Base-by-base conservation (phyloP, 2,329 filamentous ascomycete species). In the Graphiopsis chlorocephala region DNA sequence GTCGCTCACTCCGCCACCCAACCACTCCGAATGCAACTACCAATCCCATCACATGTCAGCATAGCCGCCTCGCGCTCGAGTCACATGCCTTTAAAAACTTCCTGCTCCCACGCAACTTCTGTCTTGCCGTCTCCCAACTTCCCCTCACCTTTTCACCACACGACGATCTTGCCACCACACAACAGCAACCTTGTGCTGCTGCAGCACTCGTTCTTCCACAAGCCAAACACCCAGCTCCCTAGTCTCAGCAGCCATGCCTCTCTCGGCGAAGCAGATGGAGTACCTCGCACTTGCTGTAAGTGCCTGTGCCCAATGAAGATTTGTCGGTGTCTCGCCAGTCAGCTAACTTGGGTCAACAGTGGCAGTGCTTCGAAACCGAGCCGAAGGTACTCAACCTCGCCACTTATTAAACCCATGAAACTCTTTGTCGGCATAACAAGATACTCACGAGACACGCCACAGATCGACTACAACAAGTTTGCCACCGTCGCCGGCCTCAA, bases 381-480 rank as follows among this genome's bases (percentile, higher is more conserved):
- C 73, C 72, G 15, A 74, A 72, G 66, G 72, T 74, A 64, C 35
- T 6, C 15, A n/a, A n/a, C 6, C 5, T 42, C 35, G 10, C 17
- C 35, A 31, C 56, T 28, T n/a, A 38, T 7, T 53, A 26, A 4
- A 45, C 28, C 31, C 10, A 42, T 53, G 7, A n/a, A 31, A 17
- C 42, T 53, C 29, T 38, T 35, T 23, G 12, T 15, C 55, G 23
- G 2, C 23, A n/a, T 17, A 17, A 7, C 47, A 42, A 26, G 1
- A n/a, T 4, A 3, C 58, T 28, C 23, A 47, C 25, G 12, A 52
- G 29, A 12, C 57, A 29, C 11, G 2, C n/a, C 20, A 35, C 64
- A 76, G 73, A 72, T 76, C 71, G 72, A 76, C 70, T 76, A 72
- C 66, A 68, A 69, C 29, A 73, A 73, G 65, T 75, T 76, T 70